A percentile compares a stretch with the other conserved stretches of the same genome.
Evolutionary conservation across 192 early-diverging fungal genomes (phyloP).

Genomic region (Coemansia aciculifera): DNA sequence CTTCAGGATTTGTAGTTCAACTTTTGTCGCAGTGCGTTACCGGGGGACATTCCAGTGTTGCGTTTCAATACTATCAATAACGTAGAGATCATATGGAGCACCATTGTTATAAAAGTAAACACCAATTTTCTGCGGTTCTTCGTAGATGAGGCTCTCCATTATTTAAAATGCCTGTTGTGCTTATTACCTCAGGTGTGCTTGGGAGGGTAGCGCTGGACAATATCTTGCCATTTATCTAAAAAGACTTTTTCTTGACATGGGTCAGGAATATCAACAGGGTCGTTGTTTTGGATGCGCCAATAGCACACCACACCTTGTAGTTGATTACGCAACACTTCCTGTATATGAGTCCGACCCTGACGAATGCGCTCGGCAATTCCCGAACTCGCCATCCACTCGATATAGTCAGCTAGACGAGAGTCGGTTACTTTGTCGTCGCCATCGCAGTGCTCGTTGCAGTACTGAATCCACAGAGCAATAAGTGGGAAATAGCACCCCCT

Average conservation of each 20-base stretch:
- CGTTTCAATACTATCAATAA: no score
- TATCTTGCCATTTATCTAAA: conserved; percentile 46
- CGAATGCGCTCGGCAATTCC: conserved; percentile 50
- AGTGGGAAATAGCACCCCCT: conserved; percentile 49
- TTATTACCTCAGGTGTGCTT: no score
- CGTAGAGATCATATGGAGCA: no score
- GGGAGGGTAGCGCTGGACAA: conserved; percentile 36
- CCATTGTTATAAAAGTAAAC: no score
- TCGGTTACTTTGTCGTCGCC: conserved; percentile 37
- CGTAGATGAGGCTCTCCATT: no score
- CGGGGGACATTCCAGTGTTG: no score
- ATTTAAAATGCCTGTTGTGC: no score
- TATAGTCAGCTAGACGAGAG: conserved; percentile 38
- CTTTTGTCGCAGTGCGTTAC: no score
- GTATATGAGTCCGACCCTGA: conserved; percentile 39
- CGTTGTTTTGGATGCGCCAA: conserved; percentile 42
- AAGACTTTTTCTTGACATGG: neutral
- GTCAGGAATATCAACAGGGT: neutral
- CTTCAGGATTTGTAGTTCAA: no score
- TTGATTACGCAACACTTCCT: conserved; percentile 51
- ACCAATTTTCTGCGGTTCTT: no score
- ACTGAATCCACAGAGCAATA: conserved; percentile 52
- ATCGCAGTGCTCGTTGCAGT: conserved; percentile 23
- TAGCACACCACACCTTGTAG: conserved; percentile 51
- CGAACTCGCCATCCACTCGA: conserved; percentile 51